Base-by-base conservation (phyloP, 495 filamentous ascomycete species). In the Daldinia loculata region DNA sequence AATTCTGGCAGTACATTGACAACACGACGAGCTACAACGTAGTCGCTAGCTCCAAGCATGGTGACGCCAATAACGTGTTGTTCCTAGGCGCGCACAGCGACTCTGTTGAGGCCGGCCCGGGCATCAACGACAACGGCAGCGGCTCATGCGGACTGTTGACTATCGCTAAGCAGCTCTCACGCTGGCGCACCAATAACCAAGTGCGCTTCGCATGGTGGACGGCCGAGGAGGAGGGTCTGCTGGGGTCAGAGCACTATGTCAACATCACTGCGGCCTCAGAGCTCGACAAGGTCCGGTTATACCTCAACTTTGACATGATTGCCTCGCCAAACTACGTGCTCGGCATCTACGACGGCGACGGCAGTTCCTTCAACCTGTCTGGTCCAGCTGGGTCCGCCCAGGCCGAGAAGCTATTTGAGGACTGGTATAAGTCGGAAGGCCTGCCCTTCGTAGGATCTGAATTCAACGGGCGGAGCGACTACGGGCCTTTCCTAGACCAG, bases 281-380 rank as follows among this genome's bases (percentile, higher is more conserved):
- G 17, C 78, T 86, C 11, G 80, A 77, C 36, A 88, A 88, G 72
- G 85, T 93, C 66, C 77, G 84, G 1, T 84, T 91, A 3, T 91
- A 92, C 73, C 88, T 93, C 71, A 91, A 93, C 81, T 91, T 91
- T 69, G 91, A 93, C 78, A 93, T 93, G 91, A 90, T 92, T 64
- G 91, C 90, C 48, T 87, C 83, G 15, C 91, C 91, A 50, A 92
- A 93, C 82, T 92, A 87, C 72, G 81, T 85, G 15, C 84, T 87
- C 72, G 86, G 85, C 74, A 84, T 92, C 76, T 92, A 91, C 75
- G 91, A 93, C 75, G 91, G 91, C 48, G 89, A 91, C 68, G 91
- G 90, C 48, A 79, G 75, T 53, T 74, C 84, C 17, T 92, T 87
- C 80, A 88, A 89, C 80, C 62, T 83, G 27, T 84, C 83, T 12